Percentiles rank a stretch among this genome's conserved stretches.
Conservation (phyloP, 192 early-diverging fungal genomes). For the Chytriomyces confervae region DNA sequence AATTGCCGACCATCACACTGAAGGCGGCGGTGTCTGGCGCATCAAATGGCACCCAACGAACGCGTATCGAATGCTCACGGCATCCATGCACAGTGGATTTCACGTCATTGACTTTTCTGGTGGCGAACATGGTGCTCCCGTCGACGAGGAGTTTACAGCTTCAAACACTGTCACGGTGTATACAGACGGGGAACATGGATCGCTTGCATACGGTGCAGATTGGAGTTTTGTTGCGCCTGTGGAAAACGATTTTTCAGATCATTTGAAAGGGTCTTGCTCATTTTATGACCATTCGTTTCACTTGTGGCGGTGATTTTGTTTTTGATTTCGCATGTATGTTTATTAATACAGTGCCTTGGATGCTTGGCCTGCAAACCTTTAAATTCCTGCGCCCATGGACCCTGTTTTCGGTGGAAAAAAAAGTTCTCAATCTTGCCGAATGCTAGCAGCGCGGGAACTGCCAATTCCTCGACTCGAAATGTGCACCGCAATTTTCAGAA, state of each 20-base stretch:
- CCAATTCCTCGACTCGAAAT: too few species aligned
- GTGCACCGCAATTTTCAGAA: too few species aligned
- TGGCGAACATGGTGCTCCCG: too few species aligned
- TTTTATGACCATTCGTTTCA: conserved; percentile 63
- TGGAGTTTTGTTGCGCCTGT: conserved; percentile 43
- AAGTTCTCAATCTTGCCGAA: too few species aligned
- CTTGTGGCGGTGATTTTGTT: conserved; percentile 45
- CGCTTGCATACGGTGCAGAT: conserved; percentile 59
- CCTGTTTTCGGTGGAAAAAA: too few species aligned
- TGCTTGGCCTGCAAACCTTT: too few species aligned
- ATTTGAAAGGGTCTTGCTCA: conserved; percentile 59
- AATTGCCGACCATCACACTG: conserved; percentile 68
- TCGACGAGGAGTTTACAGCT: conserved; percentile 34
- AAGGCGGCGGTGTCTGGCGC: conserved; percentile 89
- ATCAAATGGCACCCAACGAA: conserved; percentile 91
- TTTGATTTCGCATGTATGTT: not conserved
- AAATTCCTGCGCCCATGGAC: too few species aligned
- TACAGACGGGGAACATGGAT: conserved; percentile 43
- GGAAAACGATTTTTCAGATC: not conserved
- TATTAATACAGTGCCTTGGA: too few species aligned
- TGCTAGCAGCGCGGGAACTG: too few species aligned
- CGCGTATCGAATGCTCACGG: conserved; percentile 69
- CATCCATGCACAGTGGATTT: conserved; percentile 92
- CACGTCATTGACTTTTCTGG: conserved; percentile 68
- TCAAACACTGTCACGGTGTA: conserved; percentile 15